Base-by-base conservation (phyloP, 805 yeast species). In the Brettanomyces anomalus region DNA sequence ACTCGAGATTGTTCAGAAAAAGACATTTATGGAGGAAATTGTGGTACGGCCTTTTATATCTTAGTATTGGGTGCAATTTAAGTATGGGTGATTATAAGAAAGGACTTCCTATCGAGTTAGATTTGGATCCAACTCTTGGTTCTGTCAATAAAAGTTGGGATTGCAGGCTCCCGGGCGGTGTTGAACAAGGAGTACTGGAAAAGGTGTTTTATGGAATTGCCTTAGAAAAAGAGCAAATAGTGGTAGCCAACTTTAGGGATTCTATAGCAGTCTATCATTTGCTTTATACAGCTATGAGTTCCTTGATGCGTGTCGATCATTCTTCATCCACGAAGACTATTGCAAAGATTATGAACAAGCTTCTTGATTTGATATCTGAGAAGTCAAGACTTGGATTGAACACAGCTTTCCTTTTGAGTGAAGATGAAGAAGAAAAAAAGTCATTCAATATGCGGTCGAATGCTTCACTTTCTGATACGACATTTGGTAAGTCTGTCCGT, bases 241-340 rank as follows among this genome's bases (percentile, higher is more conserved):
- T 75, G 24, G 74, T 75, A 7, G 62, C 67, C 40, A 70, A 70
- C 52, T 68, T 70, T 35, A 70, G 70, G 19, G 65, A 67, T 21
- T 72, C 75, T 38, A 67, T 67, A 43, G 65, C 66, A 35, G 66
- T 73, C 28, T 76, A 74, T 52, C 59, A 62, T 30, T 52, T 71
- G 41, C 57, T 75, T 2, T 61, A 65, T 37, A 62, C 54, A 43
- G 68, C 67, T 0, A 65, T 70, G 72, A 60, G 56, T 28, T 52
- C 63, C 1, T 44, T 70, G 40, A 52, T 63, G 40, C 51, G 61
- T 36, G 59, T 65, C 15, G 65, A 65, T 38, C 42, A 40, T 33
- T 52, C 60, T 18, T 72, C 74, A 14, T 53, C 62, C 3, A 51
- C 64, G 4, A 56, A 53, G 42, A 57, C 55, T 14, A 41, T 64